Base-by-base conservation (phyloP, 2,329 filamentous ascomycete species). In the Colletotrichum somersetense region DNA sequence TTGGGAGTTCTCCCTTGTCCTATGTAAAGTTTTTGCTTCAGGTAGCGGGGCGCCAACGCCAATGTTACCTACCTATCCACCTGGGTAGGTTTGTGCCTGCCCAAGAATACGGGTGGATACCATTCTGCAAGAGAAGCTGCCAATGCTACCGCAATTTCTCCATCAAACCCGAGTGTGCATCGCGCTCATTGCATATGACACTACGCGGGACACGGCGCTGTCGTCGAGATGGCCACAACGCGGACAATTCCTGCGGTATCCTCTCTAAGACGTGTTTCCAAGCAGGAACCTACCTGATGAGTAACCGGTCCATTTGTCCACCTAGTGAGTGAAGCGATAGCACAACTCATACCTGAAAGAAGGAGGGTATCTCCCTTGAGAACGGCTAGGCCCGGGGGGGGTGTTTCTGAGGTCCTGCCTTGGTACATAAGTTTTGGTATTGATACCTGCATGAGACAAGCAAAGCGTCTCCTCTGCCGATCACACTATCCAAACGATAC, bases 21-120 rank as follows among this genome's bases (percentile, higher is more conserved):
- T n/a, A 46, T n/a, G 18, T 23, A 10, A 20, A 35, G 57, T 33
- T 62, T n/a, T 44, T 50, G 44, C 30, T 30, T 67, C 57, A 62
- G 42, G 56, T 55, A 67, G 63, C 23, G 68, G 68, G 63, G 64
- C 63, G 68, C 40, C 46, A 59, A 62, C 40, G 52, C 50, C 23
- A 30, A 30, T 4, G 30, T 30, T 30, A 14, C 10, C 57, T 52
- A 26, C 26, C 30, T 20, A 44, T 18, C 16, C 30, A 67, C 38
- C 38, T 14, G 12, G 44, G 55, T 56, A 63, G 14, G 35, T 16
- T 4, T 14, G 40, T 42, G 16, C 14, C 14, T 18, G 18, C 14
- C 40, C 5, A 6, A 6, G 5, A 42, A 18, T 42, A 44, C 6
- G 35, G 23, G 44, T 40, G 44, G 44, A 23, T 23, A 40, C 38